Base-by-base conservation (phyloP, 805 yeast genomes). In the Yueomyces sinensis region DNA sequence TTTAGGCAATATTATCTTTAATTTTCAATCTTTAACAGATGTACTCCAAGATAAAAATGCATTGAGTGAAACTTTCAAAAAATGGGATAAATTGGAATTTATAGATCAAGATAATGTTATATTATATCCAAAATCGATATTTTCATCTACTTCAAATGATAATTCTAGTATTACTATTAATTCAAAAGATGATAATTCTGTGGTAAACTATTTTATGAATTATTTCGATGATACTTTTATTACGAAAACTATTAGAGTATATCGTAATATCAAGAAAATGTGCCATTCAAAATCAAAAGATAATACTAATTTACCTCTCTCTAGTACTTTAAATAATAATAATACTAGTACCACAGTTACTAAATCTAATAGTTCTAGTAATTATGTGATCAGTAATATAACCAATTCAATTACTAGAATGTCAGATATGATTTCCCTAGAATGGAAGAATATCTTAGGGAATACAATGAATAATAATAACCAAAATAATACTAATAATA, bases 361-460 rank as follows among this genome's bases (percentile, higher is more conserved):
- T n/a, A n/a, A n/a, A n/a, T n/a, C n/a, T n/a, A n/a, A n/a, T n/a
- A n/a, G n/a, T n/a, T n/a, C n/a, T n/a, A n/a, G n/a, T n/a, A n/a
- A n/a, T n/a, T n/a, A n/a, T n/a, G n/a, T n/a, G n/a, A 15, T 27
- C 4, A 20, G 11, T 3, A 29, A 14, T 11, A 23, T 14, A 11
- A 3, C 25, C 9, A 28, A 30, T n/a, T 32, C 25, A 9, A 20
- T 22, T 16, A 24, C 32, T 5, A 30, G 17, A 24, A 16, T 35
- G 17, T 31, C 35, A n/a, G 38, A 36, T 5, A 7, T 36, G 13
- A 11, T 36, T 4, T 28, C 30, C 4, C 23, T 13, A 19, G 31
- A 36, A 30, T 13, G 32, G 13, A 15, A 23, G 9, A 15, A 18
- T 20, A 23, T 36, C 3, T 18, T 36, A 5, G 25, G 25, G 15